Conservation (phyloP, 768 basidiomycete species). For the Leccinum obscurum region DNA sequence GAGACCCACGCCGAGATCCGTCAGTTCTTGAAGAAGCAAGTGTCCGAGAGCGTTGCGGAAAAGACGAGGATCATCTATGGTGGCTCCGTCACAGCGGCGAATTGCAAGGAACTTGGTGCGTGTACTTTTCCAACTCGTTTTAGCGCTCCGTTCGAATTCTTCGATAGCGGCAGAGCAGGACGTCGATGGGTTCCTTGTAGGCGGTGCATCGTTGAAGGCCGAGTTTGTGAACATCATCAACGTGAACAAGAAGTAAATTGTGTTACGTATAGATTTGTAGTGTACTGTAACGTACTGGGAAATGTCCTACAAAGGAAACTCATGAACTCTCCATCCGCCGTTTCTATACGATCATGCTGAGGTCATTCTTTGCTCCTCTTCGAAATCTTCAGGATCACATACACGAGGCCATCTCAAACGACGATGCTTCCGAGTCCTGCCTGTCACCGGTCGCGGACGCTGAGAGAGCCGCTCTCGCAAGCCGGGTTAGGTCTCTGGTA, state of each 20-base stretch:
- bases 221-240: constrained; percentile 95
- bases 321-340: background rate
- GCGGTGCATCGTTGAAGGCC: constrained; percentile 96
- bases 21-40: constrained; percentile 59
- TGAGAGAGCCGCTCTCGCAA: constrained; percentile 6
- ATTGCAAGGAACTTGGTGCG: constrained; percentile 85
- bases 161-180: constrained; percentile 68
- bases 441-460: background rate
- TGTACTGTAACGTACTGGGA: background rate
- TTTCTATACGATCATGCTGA: constrained; percentile 44
- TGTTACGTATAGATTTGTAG: background rate
- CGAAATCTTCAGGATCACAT: constrained; percentile 55
- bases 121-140: constrained; percentile 4
- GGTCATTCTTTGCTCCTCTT: constrained; percentile 58
- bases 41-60: constrained; percentile 70
- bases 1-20: constrained; percentile 87
- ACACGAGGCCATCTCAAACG: constrained; percentile 18
- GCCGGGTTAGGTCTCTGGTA: constrained; percentile 67
- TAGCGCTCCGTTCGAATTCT: background rate
- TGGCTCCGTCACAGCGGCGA: constrained; percentile 88
- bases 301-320: background rate
- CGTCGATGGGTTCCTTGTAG: constrained; percentile 97
- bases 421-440: constrained; percentile 26
- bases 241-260: constrained; percentile 39
- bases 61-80: constrained; percentile 91